Conservation (phyloP, 73 alveolate species). For the Paramecium tetraurelia region DNA sequence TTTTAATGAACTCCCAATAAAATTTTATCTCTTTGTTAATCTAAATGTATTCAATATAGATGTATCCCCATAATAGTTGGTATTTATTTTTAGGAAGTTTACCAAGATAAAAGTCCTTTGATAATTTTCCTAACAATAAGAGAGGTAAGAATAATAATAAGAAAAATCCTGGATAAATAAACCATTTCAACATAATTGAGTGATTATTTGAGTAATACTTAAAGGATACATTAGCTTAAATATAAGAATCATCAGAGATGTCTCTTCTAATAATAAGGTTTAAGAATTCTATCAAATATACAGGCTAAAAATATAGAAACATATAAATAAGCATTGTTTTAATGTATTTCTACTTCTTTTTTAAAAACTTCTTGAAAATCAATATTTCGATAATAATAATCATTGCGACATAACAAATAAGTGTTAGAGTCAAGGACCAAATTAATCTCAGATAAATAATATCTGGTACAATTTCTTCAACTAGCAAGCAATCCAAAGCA, state of each 20-base stretch:
- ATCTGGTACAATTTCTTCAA: background rate
- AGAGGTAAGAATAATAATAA: background rate
- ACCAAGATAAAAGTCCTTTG: background rate
- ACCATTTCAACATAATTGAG: background rate
- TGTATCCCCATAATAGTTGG: background rate
- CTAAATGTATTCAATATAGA: background rate
- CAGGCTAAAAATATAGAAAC: background rate
- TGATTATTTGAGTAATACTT: background rate
- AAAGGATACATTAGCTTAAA: conserved; percentile 26
- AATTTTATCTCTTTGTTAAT: background rate
- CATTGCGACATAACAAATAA: background rate
- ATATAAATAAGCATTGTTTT: background rate
- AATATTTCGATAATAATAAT: background rate
- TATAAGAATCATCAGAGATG: background rate
- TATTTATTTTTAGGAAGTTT: background rate
- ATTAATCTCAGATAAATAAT: background rate
- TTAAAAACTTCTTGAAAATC: background rate
- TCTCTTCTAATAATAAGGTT: background rate
- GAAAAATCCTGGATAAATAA: background rate
- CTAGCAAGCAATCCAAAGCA: conserved; percentile 7
- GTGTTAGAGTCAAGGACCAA: background rate
- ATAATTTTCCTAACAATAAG: background rate
- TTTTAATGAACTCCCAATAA: conserved; percentile 1
- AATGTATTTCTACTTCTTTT: too few species aligned
- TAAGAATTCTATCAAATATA: background rate